Evolutionary conservation across 345 rosid species (phyloP), one percentile per base, ranked within the genome.

Genomic region (Bretschneidera sinensis): DNA sequence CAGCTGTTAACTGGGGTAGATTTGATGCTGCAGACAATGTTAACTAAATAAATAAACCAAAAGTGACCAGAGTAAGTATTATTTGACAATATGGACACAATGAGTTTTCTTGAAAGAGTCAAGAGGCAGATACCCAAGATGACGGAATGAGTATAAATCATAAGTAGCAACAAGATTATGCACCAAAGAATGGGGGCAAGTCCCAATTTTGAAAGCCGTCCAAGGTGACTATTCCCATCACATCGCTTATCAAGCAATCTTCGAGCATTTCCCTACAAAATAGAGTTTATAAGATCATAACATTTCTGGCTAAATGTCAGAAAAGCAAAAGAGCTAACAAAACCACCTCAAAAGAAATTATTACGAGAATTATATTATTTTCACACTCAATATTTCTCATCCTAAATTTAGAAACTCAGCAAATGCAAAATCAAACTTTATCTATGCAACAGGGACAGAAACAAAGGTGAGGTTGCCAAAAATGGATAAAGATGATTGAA

Each of bases 211-310:
- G 96, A 79, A 69, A 94, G 76, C 43, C 63, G 78, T 72, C 95
- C 97, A 58, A 94, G 71, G 61, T 74, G 73, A 65, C 74, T 86
- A 69, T 69, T 88, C 59, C 86, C 88, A 63, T 85, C 88, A 51
- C 89, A 91, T 15, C 83, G 81, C 66, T 86, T 94, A 51, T 91
- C 96, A 68, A 86, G 95, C 75, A 91, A 74, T 62, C 81, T 83
- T 79, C 92, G 81, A 59, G 97, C 96, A 81, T 94, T 94, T 58
- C 97, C 97, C 99, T 94, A 83, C 63, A 71, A 51, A 60, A 70
- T 45, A 25, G 48, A 51, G 68, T 33, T 39, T 54, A 62, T 39
- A 47, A 39, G 23, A 39, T 39, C 45, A 39, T 39, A 31, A 31
- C 4, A n/a, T n/a, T n/a, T n/a, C n/a, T 31, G 4, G 35, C 4